Percentiles rank a stretch among this genome's conserved stretches.
Conservation (phyloP, 2,329 filamentous ascomycete genomes). For the Stagonosporopsis cucurbitacearum region DNA sequence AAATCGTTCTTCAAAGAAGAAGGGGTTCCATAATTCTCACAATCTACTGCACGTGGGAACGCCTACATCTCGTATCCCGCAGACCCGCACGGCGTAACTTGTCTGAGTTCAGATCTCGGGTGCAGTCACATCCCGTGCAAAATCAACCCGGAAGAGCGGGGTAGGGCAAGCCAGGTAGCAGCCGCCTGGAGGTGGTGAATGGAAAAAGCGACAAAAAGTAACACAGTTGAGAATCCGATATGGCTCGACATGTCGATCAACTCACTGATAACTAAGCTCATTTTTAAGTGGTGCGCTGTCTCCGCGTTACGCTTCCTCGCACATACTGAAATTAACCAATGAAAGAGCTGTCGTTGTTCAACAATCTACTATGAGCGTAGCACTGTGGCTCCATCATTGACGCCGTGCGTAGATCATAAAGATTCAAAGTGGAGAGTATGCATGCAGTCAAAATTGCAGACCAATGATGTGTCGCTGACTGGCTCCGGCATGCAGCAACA, state of each 20-base stretch:
- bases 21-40: not conserved
- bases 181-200: not conserved
- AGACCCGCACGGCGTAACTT: not conserved
- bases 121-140: not conserved
- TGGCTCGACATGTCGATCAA: not conserved
- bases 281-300: not conserved
- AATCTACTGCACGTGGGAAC: not conserved
- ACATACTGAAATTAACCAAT: not conserved
- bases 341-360: not conserved
- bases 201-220: not conserved
- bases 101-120: not conserved
- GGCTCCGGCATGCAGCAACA: slow-evolving; percentile 13
- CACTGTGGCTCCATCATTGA: not conserved
- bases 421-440: slow-evolving; percentile 2
- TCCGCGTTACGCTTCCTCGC: not conserved
- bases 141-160: not conserved
- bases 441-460: not conserved
- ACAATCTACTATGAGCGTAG: not conserved
- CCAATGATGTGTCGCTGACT: slow-evolving; percentile 9
- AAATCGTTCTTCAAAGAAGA: not conserved
- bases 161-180: not conserved
- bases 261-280: not conserved
- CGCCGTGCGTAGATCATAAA: not conserved
- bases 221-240: not conserved
- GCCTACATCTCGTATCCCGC: not conserved